Conservation (phyloP, 2,329 filamentous ascomycete species). For the Xylariaceae sp. region DNA sequence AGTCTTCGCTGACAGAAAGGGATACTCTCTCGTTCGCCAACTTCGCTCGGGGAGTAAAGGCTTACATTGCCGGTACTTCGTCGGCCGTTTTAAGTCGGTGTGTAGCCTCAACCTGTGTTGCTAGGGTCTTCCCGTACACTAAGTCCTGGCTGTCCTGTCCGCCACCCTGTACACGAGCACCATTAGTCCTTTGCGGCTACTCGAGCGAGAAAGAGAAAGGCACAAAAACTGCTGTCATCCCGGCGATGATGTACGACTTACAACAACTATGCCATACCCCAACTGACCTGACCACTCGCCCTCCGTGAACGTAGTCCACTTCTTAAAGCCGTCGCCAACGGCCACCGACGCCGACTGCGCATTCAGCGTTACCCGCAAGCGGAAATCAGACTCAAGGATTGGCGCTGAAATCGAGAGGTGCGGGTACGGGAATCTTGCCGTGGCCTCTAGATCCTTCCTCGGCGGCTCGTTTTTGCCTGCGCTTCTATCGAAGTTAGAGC, state of each 20-base stretch:
- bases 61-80: slow-evolving; percentile 38
- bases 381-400: slow-evolving; percentile 37
- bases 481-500: slow-evolving; percentile 11
- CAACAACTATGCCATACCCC: slow-evolving; percentile 36
- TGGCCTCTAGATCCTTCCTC: slow-evolving; percentile 14
- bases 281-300: slow-evolving; percentile 39
- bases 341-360: slow-evolving; percentile 37
- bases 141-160: slow-evolving; percentile 38
- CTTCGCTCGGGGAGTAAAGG: not conserved
- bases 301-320: slow-evolving; percentile 36
- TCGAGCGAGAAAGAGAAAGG: not conserved
- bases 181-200: slow-evolving; percentile 1
- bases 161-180: slow-evolving; percentile 29
- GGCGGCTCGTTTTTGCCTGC: slow-evolving; percentile 15
- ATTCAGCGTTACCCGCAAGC: slow-evolving; percentile 37
- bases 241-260: slow-evolving; percentile 22
- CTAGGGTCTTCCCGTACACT: slow-evolving; percentile 28
- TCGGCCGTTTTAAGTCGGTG: slow-evolving; percentile 36
- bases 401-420: slow-evolving; percentile 35
- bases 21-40: not conserved
- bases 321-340: slow-evolving; percentile 34
- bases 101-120: slow-evolving; percentile 37
- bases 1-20: not conserved
- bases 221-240: not conserved
- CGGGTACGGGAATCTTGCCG: slow-evolving; percentile 32